Evolutionary conservation across 2,329 filamentous ascomycete species (phyloP).

Genomic region (Trichoderma sp.): DNA sequence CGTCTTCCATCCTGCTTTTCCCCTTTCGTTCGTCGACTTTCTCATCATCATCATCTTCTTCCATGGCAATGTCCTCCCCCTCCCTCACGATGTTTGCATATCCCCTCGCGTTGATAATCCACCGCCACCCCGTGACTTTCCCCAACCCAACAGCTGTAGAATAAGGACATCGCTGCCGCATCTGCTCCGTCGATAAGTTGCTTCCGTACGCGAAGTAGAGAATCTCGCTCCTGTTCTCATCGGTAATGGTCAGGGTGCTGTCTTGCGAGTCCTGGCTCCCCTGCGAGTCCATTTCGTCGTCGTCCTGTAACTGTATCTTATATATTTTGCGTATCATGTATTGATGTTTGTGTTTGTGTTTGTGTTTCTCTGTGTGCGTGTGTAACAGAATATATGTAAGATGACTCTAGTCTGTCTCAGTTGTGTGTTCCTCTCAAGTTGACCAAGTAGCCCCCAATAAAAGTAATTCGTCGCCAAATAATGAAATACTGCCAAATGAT

Average conservation of each 20-base stretch:
- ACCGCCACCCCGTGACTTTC: slow-evolving; percentile 55
- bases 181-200: slow-evolving; percentile 66
- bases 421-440: background rate
- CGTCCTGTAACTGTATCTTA: background rate
- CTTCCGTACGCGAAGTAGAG: slow-evolving; percentile 71
- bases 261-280: slow-evolving; percentile 37
- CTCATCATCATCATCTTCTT: background rate
- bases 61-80: background rate
- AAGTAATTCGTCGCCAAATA: background rate
- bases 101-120: slow-evolving; percentile 65
- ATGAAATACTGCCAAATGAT: background rate
- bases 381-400: background rate
- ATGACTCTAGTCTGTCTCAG: background rate
- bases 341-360: background rate
- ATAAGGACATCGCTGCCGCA: slow-evolving; percentile 59
- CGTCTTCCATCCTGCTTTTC: slow-evolving; percentile 15
- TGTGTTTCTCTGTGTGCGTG: background rate
- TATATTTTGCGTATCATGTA: background rate
- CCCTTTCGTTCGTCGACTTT: background rate
- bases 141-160: slow-evolving; percentile 58
- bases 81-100: slow-evolving; percentile 63
- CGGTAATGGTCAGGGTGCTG: slow-evolving; percentile 37
- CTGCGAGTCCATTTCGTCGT: slow-evolving; percentile 29
- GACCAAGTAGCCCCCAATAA: background rate
- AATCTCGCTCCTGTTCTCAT: slow-evolving; percentile 36